Conservation (phyloP, 305 asterid species). For the Fraxinus dipetala region DNA sequence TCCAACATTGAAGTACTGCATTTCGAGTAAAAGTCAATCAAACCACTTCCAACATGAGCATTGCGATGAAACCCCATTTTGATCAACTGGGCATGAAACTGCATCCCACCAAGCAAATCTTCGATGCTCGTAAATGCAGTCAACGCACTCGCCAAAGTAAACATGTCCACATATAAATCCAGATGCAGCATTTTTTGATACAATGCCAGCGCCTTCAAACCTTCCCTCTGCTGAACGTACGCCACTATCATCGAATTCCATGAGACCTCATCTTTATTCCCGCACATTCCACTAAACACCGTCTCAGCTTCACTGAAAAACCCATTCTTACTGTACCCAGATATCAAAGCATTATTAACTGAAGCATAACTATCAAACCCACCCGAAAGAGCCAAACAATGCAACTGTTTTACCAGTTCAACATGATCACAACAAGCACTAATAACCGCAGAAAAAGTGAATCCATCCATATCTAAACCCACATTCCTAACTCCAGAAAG, state of each 20-base stretch:
- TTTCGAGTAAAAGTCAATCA: constrained; percentile 68
- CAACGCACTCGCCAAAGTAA: constrained; percentile 70
- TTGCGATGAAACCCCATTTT: constrained; percentile 56
- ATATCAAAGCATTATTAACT: constrained; percentile 57
- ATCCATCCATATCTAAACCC: constrained; percentile 52
- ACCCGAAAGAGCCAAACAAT: constrained; percentile 42
- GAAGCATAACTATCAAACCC: constrained; percentile 54
- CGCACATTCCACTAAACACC: constrained; percentile 53
- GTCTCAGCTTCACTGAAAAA: constrained; percentile 38
- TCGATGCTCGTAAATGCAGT: constrained; percentile 59
- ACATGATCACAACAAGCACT: constrained; percentile 41
- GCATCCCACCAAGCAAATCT: constrained; percentile 69
- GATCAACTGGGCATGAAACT: constrained; percentile 56
- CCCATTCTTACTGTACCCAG: constrained; percentile 51
- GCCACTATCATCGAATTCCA: constrained; percentile 87
- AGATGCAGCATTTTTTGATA: constrained; percentile 54
- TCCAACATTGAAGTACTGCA: constrained; percentile 39
- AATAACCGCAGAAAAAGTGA: constrained; percentile 57
- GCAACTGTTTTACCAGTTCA: constrained; percentile 50
- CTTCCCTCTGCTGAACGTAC: constrained; percentile 58
- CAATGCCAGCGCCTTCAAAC: constrained; percentile 54
- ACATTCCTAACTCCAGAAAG: constrained; percentile 35
- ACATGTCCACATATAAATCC: constrained; percentile 54
- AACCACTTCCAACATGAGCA: constrained; percentile 67
- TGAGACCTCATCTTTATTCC: constrained; percentile 60